Conservation (phyloP, 495 filamentous ascomycete genomes). For the Rusavskia elegans region DNA sequence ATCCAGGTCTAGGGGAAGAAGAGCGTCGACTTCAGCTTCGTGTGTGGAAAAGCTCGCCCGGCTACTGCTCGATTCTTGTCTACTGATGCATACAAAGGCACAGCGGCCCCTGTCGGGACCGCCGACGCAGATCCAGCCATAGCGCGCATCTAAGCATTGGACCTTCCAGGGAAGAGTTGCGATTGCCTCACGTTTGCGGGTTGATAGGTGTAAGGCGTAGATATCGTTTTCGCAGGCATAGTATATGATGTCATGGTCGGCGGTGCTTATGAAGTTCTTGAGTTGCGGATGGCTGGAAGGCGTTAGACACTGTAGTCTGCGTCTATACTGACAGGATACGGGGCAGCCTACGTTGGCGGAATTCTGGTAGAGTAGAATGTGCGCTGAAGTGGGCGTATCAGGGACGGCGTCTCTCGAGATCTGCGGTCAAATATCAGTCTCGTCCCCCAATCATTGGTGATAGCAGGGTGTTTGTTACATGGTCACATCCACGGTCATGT, state of each 20-base stretch:
- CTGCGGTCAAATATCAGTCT: constrained; percentile 15
- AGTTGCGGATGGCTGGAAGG: constrained; percentile 70
- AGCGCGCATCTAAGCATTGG: constrained; percentile 64
- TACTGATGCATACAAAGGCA: constrained; percentile 52
- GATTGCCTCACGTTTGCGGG: constrained; percentile 58
- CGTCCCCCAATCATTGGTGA: too few relatives aligned
- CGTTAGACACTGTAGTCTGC: neutral
- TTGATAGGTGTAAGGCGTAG: constrained; percentile 53
- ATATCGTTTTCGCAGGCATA: constrained; percentile 64
- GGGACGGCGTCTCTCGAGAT: constrained; percentile 39
- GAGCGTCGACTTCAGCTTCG: constrained; percentile 40
- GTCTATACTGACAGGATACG: neutral
- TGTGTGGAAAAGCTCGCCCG: constrained; percentile 7
- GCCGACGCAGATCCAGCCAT: constrained; percentile 81
- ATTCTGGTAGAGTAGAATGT: constrained; percentile 64
- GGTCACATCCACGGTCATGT: constrained; percentile 11
- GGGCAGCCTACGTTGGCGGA: constrained; percentile 26
- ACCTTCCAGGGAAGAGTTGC: constrained; percentile 67
- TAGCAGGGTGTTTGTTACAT: neutral
- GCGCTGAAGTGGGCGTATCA: constrained; percentile 47
- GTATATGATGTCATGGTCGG: constrained; percentile 61
- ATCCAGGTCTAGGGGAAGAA: constrained; percentile 42
- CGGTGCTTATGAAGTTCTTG: constrained; percentile 73
- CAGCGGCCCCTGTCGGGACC: constrained; percentile 72
- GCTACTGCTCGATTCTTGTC: constrained; percentile 1